A percentile compares a stretch with the other conserved stretches of the same genome.
phyloP scores from a whole-genome alignment of 768 basidiomycete genomes.

The Leccinum obscurum region DNA sequence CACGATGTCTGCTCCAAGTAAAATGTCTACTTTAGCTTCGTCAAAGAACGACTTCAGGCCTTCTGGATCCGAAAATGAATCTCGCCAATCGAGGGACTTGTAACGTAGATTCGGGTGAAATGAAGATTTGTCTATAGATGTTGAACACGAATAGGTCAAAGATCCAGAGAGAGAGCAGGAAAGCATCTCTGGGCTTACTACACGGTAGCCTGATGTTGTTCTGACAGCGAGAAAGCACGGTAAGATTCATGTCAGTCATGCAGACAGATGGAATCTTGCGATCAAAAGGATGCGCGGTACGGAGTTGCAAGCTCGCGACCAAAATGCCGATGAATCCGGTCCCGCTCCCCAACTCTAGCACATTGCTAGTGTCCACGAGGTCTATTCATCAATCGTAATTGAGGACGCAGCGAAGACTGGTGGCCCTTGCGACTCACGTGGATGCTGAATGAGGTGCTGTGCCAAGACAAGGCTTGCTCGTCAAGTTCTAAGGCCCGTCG shows the following conservation, averaged over 20 bases:
- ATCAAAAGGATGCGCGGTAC: background rate
- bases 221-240: constrained; percentile 60
- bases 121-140: constrained; percentile 52
- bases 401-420: background rate
- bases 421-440: constrained; percentile 42
- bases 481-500: constrained; percentile 71
- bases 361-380: constrained; percentile 34
- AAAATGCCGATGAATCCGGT: constrained; percentile 74
- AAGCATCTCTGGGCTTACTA: constrained; percentile 47
- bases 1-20: constrained; percentile 74
- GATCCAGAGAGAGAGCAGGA: background rate
- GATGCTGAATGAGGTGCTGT: constrained; percentile 55
- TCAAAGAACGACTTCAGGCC: constrained; percentile 31
- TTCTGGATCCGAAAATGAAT: constrained; percentile 44
- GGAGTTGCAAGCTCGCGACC: constrained; percentile 54
- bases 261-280: constrained; percentile 34
- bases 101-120: constrained; percentile 46
- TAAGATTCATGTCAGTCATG: constrained; percentile 66
- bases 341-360: constrained; percentile 78
- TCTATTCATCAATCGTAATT: background rate
- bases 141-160: background rate
- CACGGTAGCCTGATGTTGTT: constrained; percentile 62
- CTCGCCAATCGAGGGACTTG: constrained; percentile 63
- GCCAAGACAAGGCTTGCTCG: constrained; percentile 66
- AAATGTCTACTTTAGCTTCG: constrained; percentile 50